Evolutionary conservation across 225 moss, liverwort and hornwort species (phyloP).

Genomic region (Asterella californica): DNA sequence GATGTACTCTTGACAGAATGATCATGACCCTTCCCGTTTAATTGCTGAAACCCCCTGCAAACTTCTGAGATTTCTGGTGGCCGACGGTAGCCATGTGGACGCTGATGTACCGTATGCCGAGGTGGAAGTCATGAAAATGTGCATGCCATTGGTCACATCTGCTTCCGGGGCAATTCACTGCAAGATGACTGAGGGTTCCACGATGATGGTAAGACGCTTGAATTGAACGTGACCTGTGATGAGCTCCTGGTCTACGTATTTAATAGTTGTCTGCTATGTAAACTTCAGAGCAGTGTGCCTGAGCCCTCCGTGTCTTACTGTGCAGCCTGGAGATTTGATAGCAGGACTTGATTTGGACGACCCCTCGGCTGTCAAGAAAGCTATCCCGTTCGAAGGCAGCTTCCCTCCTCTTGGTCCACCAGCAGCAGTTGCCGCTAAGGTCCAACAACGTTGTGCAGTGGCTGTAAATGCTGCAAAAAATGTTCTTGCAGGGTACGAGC

Average conservation of each 20-base stretch:
- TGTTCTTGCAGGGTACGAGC: slow-evolving; percentile 84
- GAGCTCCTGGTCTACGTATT: not conserved
- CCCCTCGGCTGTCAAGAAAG: slow-evolving; percentile 89
- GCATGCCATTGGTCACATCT: slow-evolving; percentile 82
- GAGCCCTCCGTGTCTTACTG: not conserved
- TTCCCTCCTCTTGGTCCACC: slow-evolving; percentile 84
- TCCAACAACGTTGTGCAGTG: slow-evolving; percentile 84
- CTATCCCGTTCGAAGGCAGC: slow-evolving; percentile 63
- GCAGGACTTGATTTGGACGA: slow-evolving; percentile 85
- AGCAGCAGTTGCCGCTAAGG: slow-evolving; percentile 79
- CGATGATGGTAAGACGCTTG: slow-evolving; percentile 68
- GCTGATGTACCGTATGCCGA: slow-evolving; percentile 74
- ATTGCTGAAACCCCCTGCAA: slow-evolving; percentile 97
- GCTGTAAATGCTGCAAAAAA: slow-evolving; percentile 69
- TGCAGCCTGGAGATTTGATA: slow-evolving; percentile 85
- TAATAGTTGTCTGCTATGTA: not conserved
- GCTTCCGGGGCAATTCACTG: slow-evolving; percentile 80
- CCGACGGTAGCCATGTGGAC: slow-evolving; percentile 74
- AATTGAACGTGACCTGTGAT: not conserved
- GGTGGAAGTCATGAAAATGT: slow-evolving; percentile 99
- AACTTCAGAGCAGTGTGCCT: not conserved
- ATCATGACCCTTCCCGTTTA: slow-evolving; percentile 87
- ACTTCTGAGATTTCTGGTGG: slow-evolving; percentile 71
- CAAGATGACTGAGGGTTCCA: slow-evolving; percentile 74
- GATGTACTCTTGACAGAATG: slow-evolving; percentile 55